Conservation (phyloP, 495 filamentous ascomycete genomes). For the Aspergillus affinis region DNA sequence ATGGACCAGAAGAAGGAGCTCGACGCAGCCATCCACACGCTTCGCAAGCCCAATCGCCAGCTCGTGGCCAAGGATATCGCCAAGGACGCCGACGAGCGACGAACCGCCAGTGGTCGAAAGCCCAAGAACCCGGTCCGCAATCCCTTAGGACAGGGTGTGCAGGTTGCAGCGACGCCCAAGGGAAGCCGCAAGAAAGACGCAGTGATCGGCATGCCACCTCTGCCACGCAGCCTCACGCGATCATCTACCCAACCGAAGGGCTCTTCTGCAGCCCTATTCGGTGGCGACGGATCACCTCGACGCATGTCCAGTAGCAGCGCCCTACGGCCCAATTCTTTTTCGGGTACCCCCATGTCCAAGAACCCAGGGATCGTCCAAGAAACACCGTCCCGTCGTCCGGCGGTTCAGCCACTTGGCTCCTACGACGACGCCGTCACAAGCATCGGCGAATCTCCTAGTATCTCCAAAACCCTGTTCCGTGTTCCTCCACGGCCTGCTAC, state of each 20-base stretch:
- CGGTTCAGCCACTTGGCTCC: conserved; percentile 31
- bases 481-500: conserved; percentile 39
- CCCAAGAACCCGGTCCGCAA: conserved; percentile 66
- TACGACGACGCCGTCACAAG: conserved; percentile 13
- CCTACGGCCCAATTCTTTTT: conserved; percentile 22
- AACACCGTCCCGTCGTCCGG: conserved; percentile 53
- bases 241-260: conserved; percentile 15
- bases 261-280: conserved; percentile 11
- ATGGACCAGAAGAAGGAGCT: conserved; percentile 70
- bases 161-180: conserved; percentile 77
- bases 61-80: conserved; percentile 71
- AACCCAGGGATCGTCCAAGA: conserved; percentile 42
- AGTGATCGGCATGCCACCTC: conserved; percentile 29
- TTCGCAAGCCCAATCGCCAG: conserved; percentile 85
- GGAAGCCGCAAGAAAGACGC: conserved; percentile 45
- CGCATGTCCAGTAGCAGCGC: conserved; percentile 13
- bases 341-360: conserved; percentile 10
- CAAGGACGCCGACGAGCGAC: conserved; percentile 63
- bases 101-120: conserved; percentile 49
- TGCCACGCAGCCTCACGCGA: conserved; percentile 29
- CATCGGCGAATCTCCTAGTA: conserved; percentile 14
- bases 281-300: conserved; percentile 18
- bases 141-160: conserved; percentile 55
- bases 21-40: conserved; percentile 73
- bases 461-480: conserved; percentile 33